A percentile compares a stretch with the other conserved stretches of the same genome.
Evolutionary conservation across 2,329 filamentous ascomycete genomes (phyloP).

Genomic region (Plenodomus lindquistii): DNA sequence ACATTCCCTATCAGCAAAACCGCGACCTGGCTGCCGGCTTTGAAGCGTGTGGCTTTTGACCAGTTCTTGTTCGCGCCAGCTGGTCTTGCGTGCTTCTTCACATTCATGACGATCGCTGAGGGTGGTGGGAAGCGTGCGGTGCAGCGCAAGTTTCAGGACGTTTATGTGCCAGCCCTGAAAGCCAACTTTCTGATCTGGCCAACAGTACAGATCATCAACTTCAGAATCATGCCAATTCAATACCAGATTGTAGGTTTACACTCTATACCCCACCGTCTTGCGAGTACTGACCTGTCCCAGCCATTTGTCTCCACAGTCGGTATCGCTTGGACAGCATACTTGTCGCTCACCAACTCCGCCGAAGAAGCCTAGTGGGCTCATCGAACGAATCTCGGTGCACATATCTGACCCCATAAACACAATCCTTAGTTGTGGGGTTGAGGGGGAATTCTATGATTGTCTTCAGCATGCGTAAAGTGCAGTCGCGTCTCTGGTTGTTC

Average conservation of each 20-base stretch:
- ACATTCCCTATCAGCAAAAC: conserved; percentile 84
- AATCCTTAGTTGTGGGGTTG: conserved; percentile 17
- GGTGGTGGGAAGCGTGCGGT: conserved; percentile 83
- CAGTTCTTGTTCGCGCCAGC: conserved; percentile 92
- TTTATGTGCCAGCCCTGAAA: conserved; percentile 92
- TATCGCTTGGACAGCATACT: conserved; percentile 97
- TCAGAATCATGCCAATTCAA: conserved; percentile 90
- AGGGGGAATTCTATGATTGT: neutral
- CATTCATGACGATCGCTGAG: conserved; percentile 93
- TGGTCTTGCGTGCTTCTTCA: conserved; percentile 87
- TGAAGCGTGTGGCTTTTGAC: conserved; percentile 91
- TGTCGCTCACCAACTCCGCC: conserved; percentile 86
- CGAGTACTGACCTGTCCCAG: conserved; percentile 52
- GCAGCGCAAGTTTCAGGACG: conserved; percentile 82
- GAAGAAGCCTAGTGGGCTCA: conserved; percentile 62
- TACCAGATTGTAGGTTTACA: conserved; percentile 82
- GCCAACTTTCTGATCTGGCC: conserved; percentile 97
- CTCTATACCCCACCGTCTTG: neutral
- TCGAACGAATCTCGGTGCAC: conserved; percentile 20
- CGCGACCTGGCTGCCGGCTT: conserved; percentile 68
- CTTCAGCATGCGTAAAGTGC: neutral
- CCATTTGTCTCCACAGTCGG: conserved; percentile 94
- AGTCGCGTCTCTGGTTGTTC: conserved; percentile 20
- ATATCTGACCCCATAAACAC: conserved; percentile 13
- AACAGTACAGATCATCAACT: conserved; percentile 94